Evolutionary conservation across 495 filamentous ascomycete genomes (phyloP), one percentile per base, ranked within the genome.

Genomic region (Rostrohypoxylon terebratum): DNA sequence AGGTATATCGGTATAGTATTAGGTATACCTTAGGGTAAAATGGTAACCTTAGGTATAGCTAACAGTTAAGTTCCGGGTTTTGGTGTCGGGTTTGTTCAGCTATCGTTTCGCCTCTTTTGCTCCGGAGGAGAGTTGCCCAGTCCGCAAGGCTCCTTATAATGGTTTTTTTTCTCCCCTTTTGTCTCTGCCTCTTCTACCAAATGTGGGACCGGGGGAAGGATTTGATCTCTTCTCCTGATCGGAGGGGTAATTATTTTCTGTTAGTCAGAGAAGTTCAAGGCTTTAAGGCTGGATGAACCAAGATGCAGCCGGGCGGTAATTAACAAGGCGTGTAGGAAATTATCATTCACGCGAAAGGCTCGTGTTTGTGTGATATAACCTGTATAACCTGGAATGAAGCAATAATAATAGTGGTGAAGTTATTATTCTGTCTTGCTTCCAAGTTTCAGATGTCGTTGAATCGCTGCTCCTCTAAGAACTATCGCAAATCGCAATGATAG

Each of bases 401-500:
- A 51, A 61, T 50, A 34, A 51, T 33, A 28, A 45, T 53, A 25
- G 23, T 63, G 28, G 48, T 63, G 33, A 47, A 48, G 31, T 25
- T 62, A 47, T 36, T 44, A 28, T 59, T 28, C 51, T 57, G 59
- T 57, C 38, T 57, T 51, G 42, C 33, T 69, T 71, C 53, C 59
- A 51, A 45, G 65, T 63, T 68, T 69, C 68, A 69, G 59, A 59
- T 71, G 61, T 59, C 62, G 68, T 72, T 53, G 58, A 76, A 66
- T 60, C 57, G 38, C 54, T 66, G 33, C 21, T 28, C 67, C 53
- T 54, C 55, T 11, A 34, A 59, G 55, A 72, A 72, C 62, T 67
- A 72, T 70, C 59, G 62, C 63, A 68, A 71, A 72, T 20, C 61
- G 67, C 66, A 74, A 63, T 72, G 60, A 69, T 68, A 74, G 72